Base-by-base conservation (phyloP, 2,329 filamentous ascomycete genomes). In the Sphaerulina musiva region DNA sequence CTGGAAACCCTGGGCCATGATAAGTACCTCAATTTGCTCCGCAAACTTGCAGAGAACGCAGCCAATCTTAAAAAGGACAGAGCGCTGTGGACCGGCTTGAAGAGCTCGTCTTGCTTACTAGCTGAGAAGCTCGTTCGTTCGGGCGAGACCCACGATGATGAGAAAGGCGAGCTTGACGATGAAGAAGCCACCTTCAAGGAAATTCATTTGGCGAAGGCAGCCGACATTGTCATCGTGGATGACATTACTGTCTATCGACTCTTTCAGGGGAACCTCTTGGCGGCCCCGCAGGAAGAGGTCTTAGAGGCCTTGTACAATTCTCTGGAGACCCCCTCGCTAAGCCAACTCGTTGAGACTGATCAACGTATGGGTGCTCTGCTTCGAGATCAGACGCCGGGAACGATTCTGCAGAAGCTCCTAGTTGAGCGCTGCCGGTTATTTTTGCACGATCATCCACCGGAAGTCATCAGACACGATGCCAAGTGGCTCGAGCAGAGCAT, bases 401-500 rank as follows among this genome's bases (percentile, higher is more conserved):
- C 79, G 48, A 82, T 82, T 66, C 72, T 97, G 42, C 83, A 86
- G 51, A 90, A 86, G 63, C 83, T 92, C 58, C 87, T 97, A 14
- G 76, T 95, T 4, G 95, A 98, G 69, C 83, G 93, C 51, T 86
- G 87, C 51, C 88, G 92, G 60, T 79, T 98, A 26, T 98, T 97
- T 69, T 76, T 98, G 29, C 86, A 96, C 66, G 91, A 88, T 64
- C 86, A 92, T 67, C 80, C 84, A 36, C 77, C 80, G 4, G 87
- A 95, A 56, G 78, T 80, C n/a, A 84, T 98, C 66, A 86, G 86
- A 61, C 89, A 93, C 65, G 91, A 97, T 68, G 80, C 83, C 6
- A 88, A 86, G 63, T 98, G 93, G 93, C 76, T 98, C 9, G 89
- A 95, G 64, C 87, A 89, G 66, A 87, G 95, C 61, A 74, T 98